Evolutionary conservation across 306 rosid species (phyloP).

Genomic region (Spatholobus suberectus): DNA sequence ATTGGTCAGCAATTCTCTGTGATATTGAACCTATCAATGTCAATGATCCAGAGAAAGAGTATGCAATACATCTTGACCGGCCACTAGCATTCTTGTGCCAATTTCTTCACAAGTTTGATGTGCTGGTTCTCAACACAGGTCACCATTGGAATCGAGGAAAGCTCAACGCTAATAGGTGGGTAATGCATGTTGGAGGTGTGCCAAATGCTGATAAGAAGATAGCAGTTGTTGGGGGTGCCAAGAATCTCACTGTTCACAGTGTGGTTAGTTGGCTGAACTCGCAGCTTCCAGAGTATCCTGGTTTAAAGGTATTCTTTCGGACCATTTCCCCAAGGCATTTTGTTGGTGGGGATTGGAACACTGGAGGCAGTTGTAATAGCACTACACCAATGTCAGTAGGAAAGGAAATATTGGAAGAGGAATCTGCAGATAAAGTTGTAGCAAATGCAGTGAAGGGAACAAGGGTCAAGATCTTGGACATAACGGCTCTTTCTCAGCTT

Average conservation of each 20-base stretch:
- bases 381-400: constrained; percentile 80
- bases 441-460: constrained; percentile 78
- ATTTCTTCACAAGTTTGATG: constrained; percentile 58
- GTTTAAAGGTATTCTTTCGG: constrained; percentile 67
- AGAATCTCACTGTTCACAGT: constrained; percentile 69
- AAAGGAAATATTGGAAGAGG: constrained; percentile 60
- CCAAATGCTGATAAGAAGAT: constrained; percentile 60
- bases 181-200: constrained; percentile 66
- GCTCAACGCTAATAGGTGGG: constrained; percentile 77
- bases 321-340: constrained; percentile 85
- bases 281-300: constrained; percentile 41
- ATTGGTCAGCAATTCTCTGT: constrained; percentile 77
- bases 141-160: constrained; percentile 95
- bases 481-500: constrained; percentile 69
- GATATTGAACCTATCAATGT: constrained; percentile 59
- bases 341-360: constrained; percentile 85
- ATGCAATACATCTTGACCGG: constrained; percentile 86
- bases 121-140: constrained; percentile 80
- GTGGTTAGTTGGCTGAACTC: constrained; percentile 58
- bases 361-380: constrained; percentile 83
- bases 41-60: constrained; percentile 46
- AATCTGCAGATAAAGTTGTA: constrained; percentile 58
- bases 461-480: constrained; percentile 71
- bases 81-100: constrained; percentile 64
- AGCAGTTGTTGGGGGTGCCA: constrained; percentile 67